Percentiles rank a stretch among this genome's conserved stretches.
Evolutionary conservation across 345 rosid genomes (phyloP).

Genomic region (Murraya koenigii): DNA sequence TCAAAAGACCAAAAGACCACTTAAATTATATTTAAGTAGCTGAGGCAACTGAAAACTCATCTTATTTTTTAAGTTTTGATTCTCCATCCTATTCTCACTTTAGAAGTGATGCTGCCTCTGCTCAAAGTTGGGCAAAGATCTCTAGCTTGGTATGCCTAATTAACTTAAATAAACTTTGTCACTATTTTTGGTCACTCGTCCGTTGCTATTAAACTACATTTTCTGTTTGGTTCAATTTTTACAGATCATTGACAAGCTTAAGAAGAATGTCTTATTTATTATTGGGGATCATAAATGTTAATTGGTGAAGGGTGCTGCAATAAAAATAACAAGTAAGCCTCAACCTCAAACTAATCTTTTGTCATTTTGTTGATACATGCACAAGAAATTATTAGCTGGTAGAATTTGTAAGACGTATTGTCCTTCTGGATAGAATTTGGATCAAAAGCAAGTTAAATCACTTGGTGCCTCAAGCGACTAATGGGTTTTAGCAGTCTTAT

Average conservation of each 20-base stretch:
- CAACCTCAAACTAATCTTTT: background rate
- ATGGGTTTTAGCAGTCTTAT: background rate
- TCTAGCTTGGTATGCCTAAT: slow-evolving; percentile 46
- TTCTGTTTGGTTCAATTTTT: slow-evolving; percentile 8
- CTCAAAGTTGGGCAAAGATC: slow-evolving; percentile 65
- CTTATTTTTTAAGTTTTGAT: slow-evolving; percentile 48
- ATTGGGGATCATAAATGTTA: slow-evolving; percentile 40
- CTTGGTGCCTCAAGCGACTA: slow-evolving; percentile 2
- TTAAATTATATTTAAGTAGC: slow-evolving; percentile 73
- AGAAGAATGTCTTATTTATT: slow-evolving; percentile 52
- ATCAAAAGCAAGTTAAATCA: background rate
- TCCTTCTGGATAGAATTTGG: background rate
- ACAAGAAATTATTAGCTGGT: background rate
- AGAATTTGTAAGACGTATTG: background rate
- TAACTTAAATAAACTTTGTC: background rate
- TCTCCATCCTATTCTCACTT: slow-evolving; percentile 55
- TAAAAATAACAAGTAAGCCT: slow-evolving; percentile 22
- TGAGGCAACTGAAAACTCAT: slow-evolving; percentile 84
- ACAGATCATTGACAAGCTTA: slow-evolving; percentile 58
- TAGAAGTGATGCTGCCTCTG: slow-evolving; percentile 45
- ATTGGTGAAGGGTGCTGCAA: slow-evolving; percentile 9
- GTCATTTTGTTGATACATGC: background rate
- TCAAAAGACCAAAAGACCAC: slow-evolving; percentile 72
- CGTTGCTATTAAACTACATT: background rate
- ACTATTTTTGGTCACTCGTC: slow-evolving; percentile 1